A percentile compares a stretch with the other conserved stretches of the same genome.
Evolutionary conservation across 371 early-diverging fungal genomes (phyloP).

Genomic region (Parasitella parasitica): DNA sequence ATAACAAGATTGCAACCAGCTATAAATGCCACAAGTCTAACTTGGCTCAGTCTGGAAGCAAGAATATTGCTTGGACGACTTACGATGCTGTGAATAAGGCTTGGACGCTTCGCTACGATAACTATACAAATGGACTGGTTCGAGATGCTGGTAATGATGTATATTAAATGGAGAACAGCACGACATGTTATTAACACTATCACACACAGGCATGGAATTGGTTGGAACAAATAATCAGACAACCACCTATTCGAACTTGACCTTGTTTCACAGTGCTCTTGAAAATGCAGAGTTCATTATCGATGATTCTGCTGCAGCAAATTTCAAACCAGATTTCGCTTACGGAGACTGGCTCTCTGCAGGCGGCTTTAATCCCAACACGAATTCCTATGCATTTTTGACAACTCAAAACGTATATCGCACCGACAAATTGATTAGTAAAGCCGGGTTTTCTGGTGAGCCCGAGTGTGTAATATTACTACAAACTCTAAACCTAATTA

Average conservation of each 20-base stretch:
- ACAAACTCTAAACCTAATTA: not conserved
- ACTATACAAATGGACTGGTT: slow-evolving; percentile 3
- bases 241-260: not conserved
- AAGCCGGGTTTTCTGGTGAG: slow-evolving; percentile 17
- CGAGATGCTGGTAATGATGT: slow-evolving; percentile 23
- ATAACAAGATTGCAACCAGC: slow-evolving; percentile 1
- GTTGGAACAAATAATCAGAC: slow-evolving; percentile 4
- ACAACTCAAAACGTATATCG: slow-evolving; percentile 9
- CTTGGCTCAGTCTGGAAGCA: slow-evolving; percentile 23
- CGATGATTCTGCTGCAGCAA: slow-evolving; percentile 10
- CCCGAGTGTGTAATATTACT: not conserved
- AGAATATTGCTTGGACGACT: slow-evolving; percentile 25
- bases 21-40: slow-evolving; percentile 29
- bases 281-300: slow-evolving; percentile 13
- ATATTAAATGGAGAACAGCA: not conserved
- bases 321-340: slow-evolving; percentile 14
- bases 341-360: slow-evolving; percentile 20
- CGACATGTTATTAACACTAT: not conserved
- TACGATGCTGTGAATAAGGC: slow-evolving; percentile 8
- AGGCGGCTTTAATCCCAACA: slow-evolving; percentile 10
- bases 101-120: slow-evolving; percentile 8
- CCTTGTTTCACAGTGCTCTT: slow-evolving; percentile 11
- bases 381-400: not conserved
- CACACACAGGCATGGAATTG: slow-evolving; percentile 7
- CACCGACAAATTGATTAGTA: slow-evolving; percentile 18